Base-by-base conservation (phyloP, 2,329 filamentous ascomycete genomes). In the Verticillium albo-atrum region DNA sequence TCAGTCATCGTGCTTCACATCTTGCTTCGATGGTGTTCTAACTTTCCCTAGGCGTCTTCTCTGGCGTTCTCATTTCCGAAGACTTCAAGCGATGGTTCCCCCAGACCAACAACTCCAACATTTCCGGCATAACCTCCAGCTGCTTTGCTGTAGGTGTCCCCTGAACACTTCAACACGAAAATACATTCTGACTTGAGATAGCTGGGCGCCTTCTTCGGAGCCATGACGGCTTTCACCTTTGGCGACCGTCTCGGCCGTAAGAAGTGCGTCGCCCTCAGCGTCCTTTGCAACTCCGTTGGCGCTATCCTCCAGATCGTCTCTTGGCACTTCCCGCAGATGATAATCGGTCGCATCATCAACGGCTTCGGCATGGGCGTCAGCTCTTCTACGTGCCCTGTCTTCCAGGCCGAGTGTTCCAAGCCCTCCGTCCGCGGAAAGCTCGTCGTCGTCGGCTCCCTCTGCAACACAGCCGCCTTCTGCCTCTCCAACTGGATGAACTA, bases 401-500 rank as follows among this genome's bases (percentile, higher is more conserved):
- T 66, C 58, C 67, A 71, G 55, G 68, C 71, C 26, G 71, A 75
- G 57, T 71, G 66, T 51, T 70, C 68, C 7, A 66, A 65, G 15
- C 65, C 74, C 12, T 67, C 69, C 50, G 67, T 75, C 56, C 71
- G 78, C 27, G 79, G 78, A 4, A 75, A 75, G 54, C 71, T 80
- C n/a, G 75, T 82, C 42, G 77, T 78, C 3, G 72, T 78, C 1
- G 75, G 71, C n/a, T 72, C 70, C 2, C 68, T 71, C 26, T 73
- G 73, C 42, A 77, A 75, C 26, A 77, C 75, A 6, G 65, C 72
- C 3, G 75, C 74, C 12, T 77, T 81, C 37, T 77, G 76, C 23
- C 70, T 81, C 6, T 75, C 79, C 6, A 80, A 79, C 64, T 82
- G 79, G 79, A 71, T 80, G 58, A 76, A 74, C 64, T 79, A 78